A percentile compares a stretch with the other conserved stretches of the same genome.
These are phyloP conservation scores for Sporothrix brunneoviolacea DNA, from an alignment of 2,329 filamentous ascomycete species.

Conservation along the genomic window DNA sequence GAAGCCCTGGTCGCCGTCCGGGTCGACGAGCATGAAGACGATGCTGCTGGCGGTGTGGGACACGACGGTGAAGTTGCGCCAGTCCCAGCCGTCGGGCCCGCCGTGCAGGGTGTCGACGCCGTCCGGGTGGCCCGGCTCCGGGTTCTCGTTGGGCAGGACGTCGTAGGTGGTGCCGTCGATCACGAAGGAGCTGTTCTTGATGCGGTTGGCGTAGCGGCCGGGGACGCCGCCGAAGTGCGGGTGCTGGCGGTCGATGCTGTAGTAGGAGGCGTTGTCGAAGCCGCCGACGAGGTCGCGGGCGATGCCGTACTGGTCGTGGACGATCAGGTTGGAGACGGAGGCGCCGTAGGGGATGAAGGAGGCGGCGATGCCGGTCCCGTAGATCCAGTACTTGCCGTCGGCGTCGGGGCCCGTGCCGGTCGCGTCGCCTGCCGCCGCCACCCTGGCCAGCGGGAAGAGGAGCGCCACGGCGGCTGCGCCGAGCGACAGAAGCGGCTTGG, in stretches of 20 bases:
- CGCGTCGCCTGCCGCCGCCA: not conserved
- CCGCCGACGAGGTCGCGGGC: slow-evolving; percentile 65
- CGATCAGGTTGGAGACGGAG: slow-evolving; percentile 62
- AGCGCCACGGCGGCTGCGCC: not conserved
- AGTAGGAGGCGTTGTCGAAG: slow-evolving; percentile 70
- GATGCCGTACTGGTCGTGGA: slow-evolving; percentile 62
- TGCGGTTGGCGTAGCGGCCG: slow-evolving; percentile 74
- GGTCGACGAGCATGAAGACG: slow-evolving; percentile 68
- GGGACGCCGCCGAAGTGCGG: slow-evolving; percentile 67
- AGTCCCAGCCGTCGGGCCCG: slow-evolving; percentile 68
- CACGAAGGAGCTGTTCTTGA: slow-evolving; percentile 67
- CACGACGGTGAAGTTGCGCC: slow-evolving; percentile 70
- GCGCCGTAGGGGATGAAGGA: slow-evolving; percentile 70
- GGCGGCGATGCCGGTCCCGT: slow-evolving; percentile 58
- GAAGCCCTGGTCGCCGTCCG: slow-evolving; percentile 68
- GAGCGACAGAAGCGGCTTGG: not conserved
- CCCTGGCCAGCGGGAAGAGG: not conserved
- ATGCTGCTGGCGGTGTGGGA: slow-evolving; percentile 60
- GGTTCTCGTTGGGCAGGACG: slow-evolving; percentile 57
- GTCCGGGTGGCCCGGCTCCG: slow-evolving; percentile 40
- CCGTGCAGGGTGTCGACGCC: slow-evolving; percentile 63
- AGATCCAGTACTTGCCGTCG: slow-evolving; percentile 66
- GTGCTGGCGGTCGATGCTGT: slow-evolving; percentile 56
- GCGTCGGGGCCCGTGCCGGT: slow-evolving; percentile 38
- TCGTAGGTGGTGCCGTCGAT: slow-evolving; percentile 58